A percentile compares a stretch with the other conserved stretches of the same genome.
Evolutionary conservation across 805 yeast genomes (phyloP).

Genomic region (Hanseniaspora vineae): DNA sequence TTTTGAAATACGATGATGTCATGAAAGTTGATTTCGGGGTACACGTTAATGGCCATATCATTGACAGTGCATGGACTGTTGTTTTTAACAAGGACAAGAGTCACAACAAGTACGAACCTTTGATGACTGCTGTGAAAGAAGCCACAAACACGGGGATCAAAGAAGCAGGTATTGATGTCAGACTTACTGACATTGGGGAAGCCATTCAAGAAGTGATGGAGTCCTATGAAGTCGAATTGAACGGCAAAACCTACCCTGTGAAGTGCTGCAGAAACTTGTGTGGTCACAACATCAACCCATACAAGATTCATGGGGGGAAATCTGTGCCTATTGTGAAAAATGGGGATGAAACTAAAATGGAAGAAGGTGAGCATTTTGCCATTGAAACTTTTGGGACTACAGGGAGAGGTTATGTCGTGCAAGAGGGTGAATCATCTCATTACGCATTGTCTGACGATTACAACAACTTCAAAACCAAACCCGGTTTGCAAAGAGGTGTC

Average conservation of each 20-base stretch:
- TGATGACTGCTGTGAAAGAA: constrained; percentile 74
- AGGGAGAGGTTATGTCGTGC: constrained; percentile 80
- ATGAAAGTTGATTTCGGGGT: constrained; percentile 96
- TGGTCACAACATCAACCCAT: constrained; percentile 87
- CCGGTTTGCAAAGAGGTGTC: neutral
- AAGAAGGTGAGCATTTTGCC: constrained; percentile 96
- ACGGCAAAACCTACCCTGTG: constrained; percentile 75
- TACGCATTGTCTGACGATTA: constrained; percentile 51
- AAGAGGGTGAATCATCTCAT: constrained; percentile 90
- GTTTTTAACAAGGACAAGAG: constrained; percentile 33
- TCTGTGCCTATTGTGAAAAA: constrained; percentile 93
- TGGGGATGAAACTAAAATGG: constrained; percentile 94
- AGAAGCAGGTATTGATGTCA: constrained; percentile 92
- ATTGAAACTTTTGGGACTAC: constrained; percentile 97
- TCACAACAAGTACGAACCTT: constrained; percentile 66
- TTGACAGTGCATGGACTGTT: constrained; percentile 91
- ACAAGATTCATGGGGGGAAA: constrained; percentile 84
- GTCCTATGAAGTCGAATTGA: constrained; percentile 80
- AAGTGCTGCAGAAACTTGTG: constrained; percentile 84
- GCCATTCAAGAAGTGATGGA: constrained; percentile 97
- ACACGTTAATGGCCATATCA: constrained; percentile 85
- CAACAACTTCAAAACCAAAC: constrained; percentile 48
- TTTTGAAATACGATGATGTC: constrained; percentile 75
- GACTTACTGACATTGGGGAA: constrained; percentile 90
- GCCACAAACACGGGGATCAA: constrained; percentile 91